Evolutionary conservation across 2,329 filamentous ascomycete species (phyloP).

Genomic region (Knoxdaviesia proteae): DNA sequence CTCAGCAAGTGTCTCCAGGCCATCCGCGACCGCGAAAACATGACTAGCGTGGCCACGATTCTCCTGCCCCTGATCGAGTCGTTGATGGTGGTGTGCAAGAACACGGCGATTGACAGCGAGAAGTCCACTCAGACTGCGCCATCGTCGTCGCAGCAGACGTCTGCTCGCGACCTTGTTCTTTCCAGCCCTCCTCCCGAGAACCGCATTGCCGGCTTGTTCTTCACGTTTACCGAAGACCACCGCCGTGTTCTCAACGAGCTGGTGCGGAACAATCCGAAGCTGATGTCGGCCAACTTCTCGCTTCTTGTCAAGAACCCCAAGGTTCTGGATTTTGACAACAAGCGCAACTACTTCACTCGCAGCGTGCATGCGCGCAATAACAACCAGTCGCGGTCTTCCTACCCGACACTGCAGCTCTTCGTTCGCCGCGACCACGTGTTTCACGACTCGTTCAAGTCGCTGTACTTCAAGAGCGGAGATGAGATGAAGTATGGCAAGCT

Average conservation of each 20-base stretch:
- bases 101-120: conserved; percentile 61
- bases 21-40: conserved; percentile 79
- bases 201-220: conserved; percentile 78
- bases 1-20: conserved; percentile 72
- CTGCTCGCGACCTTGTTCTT: conserved; percentile 5
- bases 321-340: conserved; percentile 97
- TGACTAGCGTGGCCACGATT: conserved; percentile 94
- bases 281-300: conserved; percentile 97
- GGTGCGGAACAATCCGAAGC: conserved; percentile 85
- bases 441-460: conserved; percentile 92
- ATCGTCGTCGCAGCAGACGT: background rate
- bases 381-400: conserved; percentile 47
- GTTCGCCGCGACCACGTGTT: conserved; percentile 92
- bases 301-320: conserved; percentile 95
- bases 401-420: conserved; percentile 58
- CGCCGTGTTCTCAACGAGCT: conserved; percentile 95
- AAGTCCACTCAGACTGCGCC: background rate
- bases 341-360: conserved; percentile 95
- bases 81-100: conserved; percentile 98
- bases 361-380: conserved; percentile 58
- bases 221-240: conserved; percentile 92
- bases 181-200: conserved; percentile 41
- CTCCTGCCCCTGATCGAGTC: conserved; percentile 86
- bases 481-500: conserved; percentile 99
- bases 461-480: conserved; percentile 89